A percentile compares a stretch with the other conserved stretches of the same genome.
Conservation (phyloP, 345 rosid species). For the Eutrema yunnanense region DNA sequence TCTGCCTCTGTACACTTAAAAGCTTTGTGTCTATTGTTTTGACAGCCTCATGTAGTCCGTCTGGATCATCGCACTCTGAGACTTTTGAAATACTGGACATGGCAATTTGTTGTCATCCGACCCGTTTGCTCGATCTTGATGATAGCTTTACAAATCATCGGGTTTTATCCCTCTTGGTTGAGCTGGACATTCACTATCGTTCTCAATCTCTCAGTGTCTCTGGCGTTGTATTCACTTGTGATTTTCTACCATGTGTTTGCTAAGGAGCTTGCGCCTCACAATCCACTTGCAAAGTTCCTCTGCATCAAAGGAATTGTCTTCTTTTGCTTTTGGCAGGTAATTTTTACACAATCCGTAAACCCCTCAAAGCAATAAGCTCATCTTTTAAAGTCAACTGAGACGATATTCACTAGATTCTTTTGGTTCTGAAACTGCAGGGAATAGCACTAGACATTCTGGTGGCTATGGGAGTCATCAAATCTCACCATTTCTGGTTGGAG, state of each 20-base stretch:
- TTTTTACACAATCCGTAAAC: background rate
- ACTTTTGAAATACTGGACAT: conserved; percentile 90
- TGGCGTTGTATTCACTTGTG: conserved; percentile 86
- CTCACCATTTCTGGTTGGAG: conserved; percentile 90
- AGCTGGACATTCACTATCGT: conserved; percentile 92
- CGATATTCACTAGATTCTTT: background rate
- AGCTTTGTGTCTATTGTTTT: background rate
- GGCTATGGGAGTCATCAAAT: conserved; percentile 54
- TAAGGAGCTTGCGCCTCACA: conserved; percentile 88
- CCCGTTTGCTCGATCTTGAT: conserved; percentile 82
- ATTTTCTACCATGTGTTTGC: conserved; percentile 90
- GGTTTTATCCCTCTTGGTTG: conserved; percentile 80
- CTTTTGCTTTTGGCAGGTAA: conserved; percentile 99
- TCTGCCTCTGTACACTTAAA: background rate
- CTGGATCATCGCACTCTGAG: conserved; percentile 61
- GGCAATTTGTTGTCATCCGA: conserved; percentile 88
- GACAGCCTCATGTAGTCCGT: conserved; percentile 73
- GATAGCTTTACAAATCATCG: conserved; percentile 62
- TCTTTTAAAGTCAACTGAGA: background rate
- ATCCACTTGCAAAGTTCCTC: conserved; percentile 91
- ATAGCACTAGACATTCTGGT: conserved; percentile 64
- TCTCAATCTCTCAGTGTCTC: conserved; percentile 79
- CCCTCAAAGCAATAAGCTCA: background rate
- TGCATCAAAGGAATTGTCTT: conserved; percentile 98
- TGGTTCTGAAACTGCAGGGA: conserved; percentile 45